phyloP scores from a whole-genome alignment of 106 monocot species.

The Cymbidium sinense region DNA sequence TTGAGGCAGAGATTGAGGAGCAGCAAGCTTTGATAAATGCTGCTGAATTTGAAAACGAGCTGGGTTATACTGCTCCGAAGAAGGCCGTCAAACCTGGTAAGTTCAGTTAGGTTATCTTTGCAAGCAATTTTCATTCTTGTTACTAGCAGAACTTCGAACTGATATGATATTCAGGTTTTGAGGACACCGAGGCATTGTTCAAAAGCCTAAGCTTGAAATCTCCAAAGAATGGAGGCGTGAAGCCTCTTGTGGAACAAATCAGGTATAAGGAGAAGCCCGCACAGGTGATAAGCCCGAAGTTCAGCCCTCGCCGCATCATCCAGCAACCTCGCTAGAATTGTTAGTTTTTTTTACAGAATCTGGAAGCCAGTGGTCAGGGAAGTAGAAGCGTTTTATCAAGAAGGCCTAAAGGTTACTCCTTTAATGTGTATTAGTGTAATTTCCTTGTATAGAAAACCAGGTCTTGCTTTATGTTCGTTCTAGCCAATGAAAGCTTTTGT shows the following conservation, averaged over 20 bases:
- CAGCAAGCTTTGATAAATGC: constrained; percentile 13
- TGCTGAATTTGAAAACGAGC: constrained; percentile 4
- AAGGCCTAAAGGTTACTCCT: background rate
- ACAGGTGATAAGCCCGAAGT: constrained; percentile 42
- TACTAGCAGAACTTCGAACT: background rate
- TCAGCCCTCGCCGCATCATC: constrained; percentile 36
- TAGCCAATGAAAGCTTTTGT: background rate
- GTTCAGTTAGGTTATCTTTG: background rate
- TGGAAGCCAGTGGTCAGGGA: too few species aligned
- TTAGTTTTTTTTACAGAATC: background rate
- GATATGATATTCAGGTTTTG: constrained; percentile 17
- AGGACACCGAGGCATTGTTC: constrained; percentile 31
- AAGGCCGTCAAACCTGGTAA: constrained; percentile 11
- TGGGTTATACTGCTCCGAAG: background rate
- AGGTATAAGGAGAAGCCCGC: constrained; percentile 53
- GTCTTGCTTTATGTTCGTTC: background rate
- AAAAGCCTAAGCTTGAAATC: constrained; percentile 47
- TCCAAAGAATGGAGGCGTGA: constrained; percentile 22
- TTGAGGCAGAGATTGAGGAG: constrained; percentile 1
- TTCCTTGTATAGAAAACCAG: background rate
- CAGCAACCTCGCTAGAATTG: constrained; percentile 54
- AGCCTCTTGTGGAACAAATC: constrained; percentile 14
- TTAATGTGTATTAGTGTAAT: background rate
- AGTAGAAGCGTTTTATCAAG: background rate
- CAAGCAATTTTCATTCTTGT: background rate